Conservation (phyloP, 768 basidiomycete species). For the Agrocybe pediades region DNA sequence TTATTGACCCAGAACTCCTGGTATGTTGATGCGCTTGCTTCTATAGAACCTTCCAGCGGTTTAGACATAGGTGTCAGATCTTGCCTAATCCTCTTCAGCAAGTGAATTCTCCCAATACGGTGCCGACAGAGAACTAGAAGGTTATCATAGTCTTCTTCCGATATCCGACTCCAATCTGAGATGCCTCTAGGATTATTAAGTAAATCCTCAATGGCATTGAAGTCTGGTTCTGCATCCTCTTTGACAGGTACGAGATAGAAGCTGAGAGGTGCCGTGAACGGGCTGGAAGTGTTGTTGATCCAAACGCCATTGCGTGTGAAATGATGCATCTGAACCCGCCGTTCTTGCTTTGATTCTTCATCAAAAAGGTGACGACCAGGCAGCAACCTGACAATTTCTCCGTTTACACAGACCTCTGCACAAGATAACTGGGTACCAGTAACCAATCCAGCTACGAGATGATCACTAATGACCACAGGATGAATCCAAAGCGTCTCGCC, state of each 20-base stretch:
- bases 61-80: conserved; percentile 69
- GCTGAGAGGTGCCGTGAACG: conserved; percentile 50
- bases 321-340: conserved; percentile 57
- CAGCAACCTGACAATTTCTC: conserved; percentile 33
- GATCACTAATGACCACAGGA: conserved; percentile 51
- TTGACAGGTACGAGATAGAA: conserved; percentile 70
- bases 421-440: conserved; percentile 61
- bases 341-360: conserved; percentile 45
- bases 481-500: conserved; percentile 65
- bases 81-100: conserved; percentile 58
- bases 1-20: conserved; percentile 57
- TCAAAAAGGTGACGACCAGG: conserved; percentile 41
- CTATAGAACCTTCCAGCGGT: conserved; percentile 53
- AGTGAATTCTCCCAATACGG: conserved; percentile 54
- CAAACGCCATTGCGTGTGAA: conserved; percentile 66
- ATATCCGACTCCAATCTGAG: conserved; percentile 56
- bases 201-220: conserved; percentile 50
- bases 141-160: conserved; percentile 48
- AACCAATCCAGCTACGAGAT: conserved; percentile 59
- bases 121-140: conserved; percentile 57
- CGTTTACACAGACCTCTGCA: conserved; percentile 41
- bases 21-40: conserved; percentile 51
- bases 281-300: conserved; percentile 63
- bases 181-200: conserved; percentile 51
- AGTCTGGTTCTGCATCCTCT: conserved; percentile 55